phyloP scores from a whole-genome alignment of 2,329 filamentous ascomycete species.

The Lachnellula subtilissima region DNA sequence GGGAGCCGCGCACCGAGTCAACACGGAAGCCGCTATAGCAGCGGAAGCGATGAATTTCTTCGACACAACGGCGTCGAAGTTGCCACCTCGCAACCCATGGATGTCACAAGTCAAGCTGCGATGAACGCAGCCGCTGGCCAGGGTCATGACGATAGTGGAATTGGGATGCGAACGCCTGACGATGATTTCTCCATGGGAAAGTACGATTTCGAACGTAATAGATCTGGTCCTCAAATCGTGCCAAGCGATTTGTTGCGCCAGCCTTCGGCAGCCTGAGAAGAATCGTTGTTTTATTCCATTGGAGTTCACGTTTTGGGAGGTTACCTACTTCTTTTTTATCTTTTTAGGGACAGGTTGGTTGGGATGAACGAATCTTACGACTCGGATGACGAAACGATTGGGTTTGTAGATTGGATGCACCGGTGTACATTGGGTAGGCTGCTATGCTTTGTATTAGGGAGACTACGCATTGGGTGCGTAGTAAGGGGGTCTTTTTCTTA shows the following conservation, averaged over 20 bases:
- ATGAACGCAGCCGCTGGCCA: slow-evolving; percentile 46
- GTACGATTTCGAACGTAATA: slow-evolving; percentile 40
- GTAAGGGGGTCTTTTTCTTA: neutral
- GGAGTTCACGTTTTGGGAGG: slow-evolving; percentile 6
- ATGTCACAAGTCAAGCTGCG: slow-evolving; percentile 39
- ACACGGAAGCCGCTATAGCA: slow-evolving; percentile 29
- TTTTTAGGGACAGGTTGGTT: slow-evolving; percentile 14
- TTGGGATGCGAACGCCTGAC: slow-evolving; percentile 64
- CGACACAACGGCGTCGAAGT: slow-evolving; percentile 16
- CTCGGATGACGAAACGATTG: slow-evolving; percentile 21
- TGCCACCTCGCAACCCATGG: slow-evolving; percentile 29
- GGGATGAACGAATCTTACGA: slow-evolving; percentile 18
- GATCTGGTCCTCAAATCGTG: slow-evolving; percentile 19
- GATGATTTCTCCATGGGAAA: slow-evolving; percentile 60
- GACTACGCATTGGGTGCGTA: neutral
- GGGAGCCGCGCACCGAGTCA: slow-evolving; percentile 23
- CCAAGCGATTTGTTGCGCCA: slow-evolving; percentile 18
- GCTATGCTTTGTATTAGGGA: neutral
- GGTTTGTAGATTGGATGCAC: slow-evolving; percentile 20
- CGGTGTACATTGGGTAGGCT: slow-evolving; percentile 20
- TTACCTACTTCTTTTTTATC: slow-evolving; percentile 10
- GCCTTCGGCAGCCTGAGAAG: slow-evolving; percentile 12
- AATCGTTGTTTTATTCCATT: neutral
- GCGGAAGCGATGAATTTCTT: slow-evolving; percentile 29
- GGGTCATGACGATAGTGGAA: slow-evolving; percentile 67